A percentile compares a stretch with the other conserved stretches of the same genome.
These are phyloP conservation scores for Nemania sp. DNA, from an alignment of 2,329 filamentous ascomycete species.

Conservation along the genomic window DNA sequence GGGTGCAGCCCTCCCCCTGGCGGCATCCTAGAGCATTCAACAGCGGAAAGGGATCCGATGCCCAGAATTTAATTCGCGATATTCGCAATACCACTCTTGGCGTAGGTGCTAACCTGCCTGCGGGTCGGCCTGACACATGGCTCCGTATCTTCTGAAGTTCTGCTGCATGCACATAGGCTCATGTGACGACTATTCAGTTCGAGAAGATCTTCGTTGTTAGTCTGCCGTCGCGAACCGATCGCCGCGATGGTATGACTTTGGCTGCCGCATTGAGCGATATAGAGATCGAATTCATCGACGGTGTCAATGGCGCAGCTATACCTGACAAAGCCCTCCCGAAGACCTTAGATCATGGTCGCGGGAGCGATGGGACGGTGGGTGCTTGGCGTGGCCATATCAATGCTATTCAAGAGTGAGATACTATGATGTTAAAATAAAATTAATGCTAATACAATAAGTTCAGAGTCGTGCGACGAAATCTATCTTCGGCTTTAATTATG, in stretches of 20 bases:
- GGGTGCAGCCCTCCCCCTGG: background rate
- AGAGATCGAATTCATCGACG: conserved; percentile 42
- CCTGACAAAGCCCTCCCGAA: conserved; percentile 29
- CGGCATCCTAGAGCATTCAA: background rate
- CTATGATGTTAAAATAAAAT: background rate
- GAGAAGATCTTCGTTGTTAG: conserved; percentile 14
- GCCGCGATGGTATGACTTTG: conserved; percentile 35
- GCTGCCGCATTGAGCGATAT: conserved; percentile 42
- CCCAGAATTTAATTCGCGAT: background rate
- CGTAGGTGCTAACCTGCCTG: background rate
- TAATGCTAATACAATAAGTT: background rate
- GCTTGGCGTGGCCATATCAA: conserved; percentile 41
- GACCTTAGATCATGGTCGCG: conserved; percentile 22
- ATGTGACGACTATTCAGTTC: conserved; percentile 1
- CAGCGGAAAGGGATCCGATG: background rate
- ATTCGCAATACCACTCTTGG: conserved; percentile 17
- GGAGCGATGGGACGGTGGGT: conserved; percentile 19
- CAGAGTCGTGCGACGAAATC: conserved; percentile 48
- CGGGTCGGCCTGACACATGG: background rate
- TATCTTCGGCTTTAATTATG: conserved; percentile 47
- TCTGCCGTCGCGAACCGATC: conserved; percentile 5
- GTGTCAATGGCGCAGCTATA: conserved; percentile 36
- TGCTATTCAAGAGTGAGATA: conserved; percentile 22
- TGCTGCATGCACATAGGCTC: background rate
- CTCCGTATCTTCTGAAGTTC: background rate